Conservation (phyloP, 1,284 basidiomycete genomes). For the Trametes pubescens region DNA sequence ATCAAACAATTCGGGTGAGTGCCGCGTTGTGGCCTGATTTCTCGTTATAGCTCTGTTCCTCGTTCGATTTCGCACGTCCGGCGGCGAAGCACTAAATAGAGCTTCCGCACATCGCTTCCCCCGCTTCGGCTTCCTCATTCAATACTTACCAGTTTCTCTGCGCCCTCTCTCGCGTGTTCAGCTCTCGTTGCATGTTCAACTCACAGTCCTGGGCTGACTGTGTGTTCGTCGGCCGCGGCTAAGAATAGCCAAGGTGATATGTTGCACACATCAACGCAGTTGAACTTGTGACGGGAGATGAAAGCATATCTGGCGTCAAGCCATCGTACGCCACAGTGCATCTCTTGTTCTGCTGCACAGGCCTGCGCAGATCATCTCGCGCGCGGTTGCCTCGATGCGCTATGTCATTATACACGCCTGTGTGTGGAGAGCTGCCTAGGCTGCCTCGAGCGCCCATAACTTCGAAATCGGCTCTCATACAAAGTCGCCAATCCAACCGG, state of each 20-base stretch:
- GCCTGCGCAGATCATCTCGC: neutral
- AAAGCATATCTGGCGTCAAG: neutral
- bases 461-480: neutral
- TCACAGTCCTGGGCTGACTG: conserved; percentile 2
- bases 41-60: neutral
- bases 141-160: neutral
- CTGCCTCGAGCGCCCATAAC: neutral
- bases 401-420: too few species aligned
- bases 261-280: neutral
- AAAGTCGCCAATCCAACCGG: neutral
- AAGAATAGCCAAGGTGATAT: conserved; percentile 1
- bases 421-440: neutral
- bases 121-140: neutral
- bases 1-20: conserved; percentile 63
- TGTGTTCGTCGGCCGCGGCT: neutral
- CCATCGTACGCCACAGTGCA: neutral
- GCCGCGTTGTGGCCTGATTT: conserved; percentile 6
- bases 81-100: neutral
- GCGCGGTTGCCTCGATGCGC: neutral
- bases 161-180: neutral
- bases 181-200: neutral
- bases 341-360: neutral
- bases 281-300: neutral
- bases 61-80: conserved; percentile 2
- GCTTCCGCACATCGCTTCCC: conserved; percentile 8